These are phyloP conservation scores for Pichia rugopelliculosa DNA, from an alignment of 805 yeast genomes.

Conservation along the genomic window DNA sequence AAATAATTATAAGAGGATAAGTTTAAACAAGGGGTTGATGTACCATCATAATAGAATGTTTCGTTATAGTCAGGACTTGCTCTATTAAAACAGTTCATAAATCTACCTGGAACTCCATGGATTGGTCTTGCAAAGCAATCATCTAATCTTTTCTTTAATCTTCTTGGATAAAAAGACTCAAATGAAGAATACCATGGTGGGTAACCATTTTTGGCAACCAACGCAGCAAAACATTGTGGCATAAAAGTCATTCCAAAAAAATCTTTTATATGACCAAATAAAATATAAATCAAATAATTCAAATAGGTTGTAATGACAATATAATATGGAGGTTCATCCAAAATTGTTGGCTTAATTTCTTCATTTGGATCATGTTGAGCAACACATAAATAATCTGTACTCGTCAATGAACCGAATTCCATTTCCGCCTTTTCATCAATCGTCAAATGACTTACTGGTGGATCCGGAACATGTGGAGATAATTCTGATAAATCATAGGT, in stretches of 20 bases:
- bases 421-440: slow-evolving; percentile 39
- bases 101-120: slow-evolving; percentile 97
- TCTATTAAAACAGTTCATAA: slow-evolving; percentile 74
- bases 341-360: slow-evolving; percentile 52
- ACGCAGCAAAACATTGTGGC: slow-evolving; percentile 55
- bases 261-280: slow-evolving; percentile 87
- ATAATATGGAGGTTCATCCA: slow-evolving; percentile 82
- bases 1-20: slow-evolving; percentile 87
- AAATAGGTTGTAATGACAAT: slow-evolving; percentile 77
- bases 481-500: slow-evolving; percentile 4
- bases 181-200: slow-evolving; percentile 95
- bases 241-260: slow-evolving; percentile 72
- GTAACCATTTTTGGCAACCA: slow-evolving; percentile 75
- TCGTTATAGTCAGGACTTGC: slow-evolving; percentile 56
- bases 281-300: slow-evolving; percentile 74
- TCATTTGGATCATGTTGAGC: slow-evolving; percentile 51
- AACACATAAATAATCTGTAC: slow-evolving; percentile 55
- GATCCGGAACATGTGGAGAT: slow-evolving; percentile 24
- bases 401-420: slow-evolving; percentile 69
- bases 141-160: slow-evolving; percentile 83
- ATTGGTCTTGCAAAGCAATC: slow-evolving; percentile 95
- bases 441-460: slow-evolving; percentile 25
- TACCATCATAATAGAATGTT: slow-evolving; percentile 68
- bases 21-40: slow-evolving; percentile 70
- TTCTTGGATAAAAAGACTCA: slow-evolving; percentile 88